Base-by-base conservation (phyloP, 2,329 filamentous ascomycete genomes). In the Penicillium sp. region DNA sequence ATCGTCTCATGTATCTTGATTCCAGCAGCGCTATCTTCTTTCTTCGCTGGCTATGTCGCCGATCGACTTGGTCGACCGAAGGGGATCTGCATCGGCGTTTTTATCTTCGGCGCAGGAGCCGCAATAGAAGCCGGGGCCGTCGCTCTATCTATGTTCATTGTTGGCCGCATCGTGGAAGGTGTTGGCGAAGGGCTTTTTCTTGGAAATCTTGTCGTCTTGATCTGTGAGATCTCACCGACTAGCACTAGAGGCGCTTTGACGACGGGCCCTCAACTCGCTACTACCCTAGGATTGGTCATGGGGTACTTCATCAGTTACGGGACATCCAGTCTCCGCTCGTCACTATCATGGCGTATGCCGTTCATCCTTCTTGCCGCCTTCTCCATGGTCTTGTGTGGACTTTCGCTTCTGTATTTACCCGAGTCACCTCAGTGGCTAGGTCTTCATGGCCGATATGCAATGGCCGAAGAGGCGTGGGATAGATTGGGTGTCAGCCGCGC, bases 251-350 rank as follows among this genome's bases (percentile, higher is more conserved):
- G 83, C 0, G 71, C 76, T 1, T 64, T 87, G 2, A 77, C 79
- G 0, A 79, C 80, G 0, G 67, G 80, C 4, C 80, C 82, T 0
- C 83, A 86, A 58, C 72, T 85, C 46, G 64, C 82, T 42, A 76
- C 76, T 3, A 79, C 78, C 0, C 46, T 78, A 1, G 83, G 81
- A 0, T 66, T 86, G 3, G 79, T 79, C 10, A 45, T 75, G 0
- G 85, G 84, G 0, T 86, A 83, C 59, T 87, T 87, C 60, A 78
- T 76, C 10, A 85, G 82, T 66, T 86, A 86, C 59, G 82, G 80
- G 8, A 80, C 77, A 23, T 73, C 79, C 0, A 62, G 69, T 1
- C 72, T 84, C 8, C 37, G 68, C 1, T 78, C 75, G 3, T 78
- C 77, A 3, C 65, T 82, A 18, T 77, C 82, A 2, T 86, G 83